These are phyloP conservation scores for Ophiostoma montium DNA, from an alignment of 2,329 filamentous ascomycete genomes.

Conservation along the genomic window DNA sequence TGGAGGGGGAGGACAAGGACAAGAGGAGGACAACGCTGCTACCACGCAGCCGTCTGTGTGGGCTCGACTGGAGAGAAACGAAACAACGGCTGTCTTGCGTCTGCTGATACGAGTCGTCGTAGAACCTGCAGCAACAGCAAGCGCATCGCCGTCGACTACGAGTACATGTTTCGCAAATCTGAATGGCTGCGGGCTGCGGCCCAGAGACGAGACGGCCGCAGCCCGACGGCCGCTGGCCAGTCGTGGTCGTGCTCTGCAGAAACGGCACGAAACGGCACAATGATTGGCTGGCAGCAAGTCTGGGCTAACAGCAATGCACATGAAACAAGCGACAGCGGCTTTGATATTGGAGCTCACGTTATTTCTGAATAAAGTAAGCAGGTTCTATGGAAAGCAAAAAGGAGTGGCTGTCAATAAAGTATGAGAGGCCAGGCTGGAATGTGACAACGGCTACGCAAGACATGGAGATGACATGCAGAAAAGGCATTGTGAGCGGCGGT, in stretches of 20 bases:
- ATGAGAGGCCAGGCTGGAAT: too few species aligned
- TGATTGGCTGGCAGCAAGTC: conserved; percentile 9
- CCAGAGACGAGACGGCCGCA: background rate
- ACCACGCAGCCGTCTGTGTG: background rate
- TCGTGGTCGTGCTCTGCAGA: background rate
- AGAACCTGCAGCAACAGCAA: conserved; percentile 30
- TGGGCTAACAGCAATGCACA: conserved; percentile 13
- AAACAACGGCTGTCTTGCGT: conserved; percentile 31
- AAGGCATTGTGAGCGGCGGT: too few species aligned
- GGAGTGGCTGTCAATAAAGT: too few species aligned
- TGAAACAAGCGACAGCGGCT: conserved; percentile 21
- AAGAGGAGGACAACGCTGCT: background rate
- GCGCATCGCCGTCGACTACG: conserved; percentile 11
- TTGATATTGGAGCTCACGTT: too few species aligned
- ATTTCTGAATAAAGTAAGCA: too few species aligned
- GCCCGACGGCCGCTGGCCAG: background rate
- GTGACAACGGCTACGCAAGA: too few species aligned
- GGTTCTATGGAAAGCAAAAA: too few species aligned
- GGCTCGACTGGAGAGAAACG: conserved; percentile 1
- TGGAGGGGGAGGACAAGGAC: conserved; percentile 3
- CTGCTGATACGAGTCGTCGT: too few species aligned
- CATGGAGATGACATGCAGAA: too few species aligned
- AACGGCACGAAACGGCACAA: background rate
- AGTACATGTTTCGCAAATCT: conserved; percentile 13
- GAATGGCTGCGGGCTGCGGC: conserved; percentile 14